phyloP scores from a whole-genome alignment of 176 grass and related monocot genomes.

The Avena atlantica region DNA sequence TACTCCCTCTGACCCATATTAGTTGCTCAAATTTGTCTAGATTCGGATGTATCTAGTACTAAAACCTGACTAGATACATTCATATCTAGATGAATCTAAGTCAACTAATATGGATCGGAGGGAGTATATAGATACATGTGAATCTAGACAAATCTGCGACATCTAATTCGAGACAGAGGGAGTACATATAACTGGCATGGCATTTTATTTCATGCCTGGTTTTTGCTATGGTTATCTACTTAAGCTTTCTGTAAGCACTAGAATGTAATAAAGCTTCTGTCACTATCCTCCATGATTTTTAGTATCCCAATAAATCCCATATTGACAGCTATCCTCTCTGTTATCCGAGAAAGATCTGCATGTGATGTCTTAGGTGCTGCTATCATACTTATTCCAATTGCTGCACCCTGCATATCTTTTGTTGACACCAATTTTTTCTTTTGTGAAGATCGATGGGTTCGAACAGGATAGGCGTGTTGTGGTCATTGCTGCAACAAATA shows the following conservation, averaged over 20 bases:
- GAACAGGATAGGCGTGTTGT: constrained; percentile 85
- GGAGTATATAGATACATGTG: no score
- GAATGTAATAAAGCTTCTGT: not conserved
- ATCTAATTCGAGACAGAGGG: no score
- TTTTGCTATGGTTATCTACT: not conserved
- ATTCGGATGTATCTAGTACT: no score
- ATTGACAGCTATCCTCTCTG: constrained; percentile 24
- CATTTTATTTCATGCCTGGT: constrained; percentile 11
- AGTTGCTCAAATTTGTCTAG: no score
- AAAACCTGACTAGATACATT: no score
- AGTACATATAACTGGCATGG: not conserved
- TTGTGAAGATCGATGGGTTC: constrained; percentile 92
- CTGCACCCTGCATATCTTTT: not conserved
- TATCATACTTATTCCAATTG: constrained; percentile 27
- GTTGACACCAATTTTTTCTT: constrained; percentile 16
- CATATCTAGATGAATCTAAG: no score
- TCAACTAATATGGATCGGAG: no score
- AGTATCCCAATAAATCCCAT: not conserved
- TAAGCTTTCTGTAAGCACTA: constrained; percentile 1
- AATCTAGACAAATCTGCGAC: no score
- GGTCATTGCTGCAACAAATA: constrained; percentile 98
- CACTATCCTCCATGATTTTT: not conserved
- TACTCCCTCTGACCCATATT: no score
- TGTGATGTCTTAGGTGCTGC: not conserved
- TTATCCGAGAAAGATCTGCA: constrained; percentile 3